Evolutionary conservation across 2,329 filamentous ascomycete species (phyloP).

Genomic region (Diplodia sapinea): DNA sequence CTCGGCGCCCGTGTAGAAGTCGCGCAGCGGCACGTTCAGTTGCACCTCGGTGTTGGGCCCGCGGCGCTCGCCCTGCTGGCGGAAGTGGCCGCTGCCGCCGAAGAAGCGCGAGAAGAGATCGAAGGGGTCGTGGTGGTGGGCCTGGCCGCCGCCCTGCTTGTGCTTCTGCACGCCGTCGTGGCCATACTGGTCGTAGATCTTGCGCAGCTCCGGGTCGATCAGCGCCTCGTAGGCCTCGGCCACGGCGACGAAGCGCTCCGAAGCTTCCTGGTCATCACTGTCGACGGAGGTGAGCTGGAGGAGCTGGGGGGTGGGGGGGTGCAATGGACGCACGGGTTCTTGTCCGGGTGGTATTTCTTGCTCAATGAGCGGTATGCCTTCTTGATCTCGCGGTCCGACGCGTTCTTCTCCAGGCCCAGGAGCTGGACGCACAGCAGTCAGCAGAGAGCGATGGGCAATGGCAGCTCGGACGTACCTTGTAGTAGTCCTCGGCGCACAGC

Average conservation of each 20-base stretch:
- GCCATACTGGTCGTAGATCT: conserved; percentile 93
- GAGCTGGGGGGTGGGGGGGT: background rate
- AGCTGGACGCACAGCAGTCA: conserved; percentile 60
- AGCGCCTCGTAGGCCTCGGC: conserved; percentile 96
- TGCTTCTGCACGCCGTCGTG: conserved; percentile 89
- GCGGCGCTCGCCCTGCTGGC: conserved; percentile 74
- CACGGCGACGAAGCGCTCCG: conserved; percentile 91
- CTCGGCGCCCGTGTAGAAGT: conserved; percentile 90
- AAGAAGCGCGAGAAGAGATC: conserved; percentile 98
- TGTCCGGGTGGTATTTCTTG: conserved; percentile 97
- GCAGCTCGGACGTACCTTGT: conserved; percentile 63
- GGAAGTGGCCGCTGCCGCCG: conserved; percentile 85
- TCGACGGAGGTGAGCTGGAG: conserved; percentile 3
- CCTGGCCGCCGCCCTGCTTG: conserved; percentile 70
- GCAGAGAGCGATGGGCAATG: conserved; percentile 6
- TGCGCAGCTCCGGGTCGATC: conserved; percentile 76
- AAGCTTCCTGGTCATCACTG: conserved; percentile 77
- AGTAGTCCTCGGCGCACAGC: conserved; percentile 70
- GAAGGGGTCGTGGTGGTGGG: conserved; percentile 78
- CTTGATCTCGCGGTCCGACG: conserved; percentile 88
- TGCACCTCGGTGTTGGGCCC: conserved; percentile 90
- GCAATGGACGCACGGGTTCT: conserved; percentile 77
- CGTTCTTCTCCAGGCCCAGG: conserved; percentile 78
- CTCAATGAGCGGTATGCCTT: conserved; percentile 88
- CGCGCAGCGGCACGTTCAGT: conserved; percentile 76